These are phyloP conservation scores for Solanum phureja DNA, from an alignment of 257 asterid genomes.

Conservation along the genomic window DNA sequence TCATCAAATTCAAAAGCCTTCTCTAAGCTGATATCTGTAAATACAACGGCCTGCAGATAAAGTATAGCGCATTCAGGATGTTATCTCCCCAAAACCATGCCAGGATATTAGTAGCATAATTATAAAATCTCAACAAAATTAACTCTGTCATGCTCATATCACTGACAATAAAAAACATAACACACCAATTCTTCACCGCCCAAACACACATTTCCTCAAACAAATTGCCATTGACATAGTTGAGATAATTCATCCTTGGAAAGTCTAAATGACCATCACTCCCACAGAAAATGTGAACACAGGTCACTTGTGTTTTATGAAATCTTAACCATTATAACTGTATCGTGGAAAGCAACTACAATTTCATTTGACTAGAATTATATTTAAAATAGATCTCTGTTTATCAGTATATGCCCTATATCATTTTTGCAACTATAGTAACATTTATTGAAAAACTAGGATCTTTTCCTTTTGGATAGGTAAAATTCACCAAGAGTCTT, in stretches of 20 bases:
- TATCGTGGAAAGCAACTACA: background rate
- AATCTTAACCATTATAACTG: background rate
- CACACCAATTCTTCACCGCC: background rate
- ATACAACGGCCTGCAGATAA: conserved; percentile 72
- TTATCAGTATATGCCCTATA: background rate
- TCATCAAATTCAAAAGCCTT: conserved; percentile 63
- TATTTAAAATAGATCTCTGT: background rate
- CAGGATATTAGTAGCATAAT: background rate
- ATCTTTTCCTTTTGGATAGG: background rate
- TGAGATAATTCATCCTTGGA: background rate
- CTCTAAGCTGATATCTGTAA: conserved; percentile 58
- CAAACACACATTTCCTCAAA: background rate
- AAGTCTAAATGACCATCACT: background rate
- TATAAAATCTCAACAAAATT: background rate
- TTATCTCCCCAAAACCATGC: background rate
- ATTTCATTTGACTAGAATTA: background rate
- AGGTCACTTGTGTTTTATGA: background rate
- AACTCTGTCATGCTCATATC: background rate
- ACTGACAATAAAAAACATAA: background rate
- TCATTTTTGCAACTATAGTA: background rate
- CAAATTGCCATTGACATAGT: background rate
- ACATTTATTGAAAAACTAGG: background rate
- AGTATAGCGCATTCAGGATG: background rate
- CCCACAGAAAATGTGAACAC: background rate
- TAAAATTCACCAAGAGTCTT: background rate